Evolutionary conservation across 148 eudicot genomes (phyloP).

Genomic region (Chenopodium suecicum): DNA sequence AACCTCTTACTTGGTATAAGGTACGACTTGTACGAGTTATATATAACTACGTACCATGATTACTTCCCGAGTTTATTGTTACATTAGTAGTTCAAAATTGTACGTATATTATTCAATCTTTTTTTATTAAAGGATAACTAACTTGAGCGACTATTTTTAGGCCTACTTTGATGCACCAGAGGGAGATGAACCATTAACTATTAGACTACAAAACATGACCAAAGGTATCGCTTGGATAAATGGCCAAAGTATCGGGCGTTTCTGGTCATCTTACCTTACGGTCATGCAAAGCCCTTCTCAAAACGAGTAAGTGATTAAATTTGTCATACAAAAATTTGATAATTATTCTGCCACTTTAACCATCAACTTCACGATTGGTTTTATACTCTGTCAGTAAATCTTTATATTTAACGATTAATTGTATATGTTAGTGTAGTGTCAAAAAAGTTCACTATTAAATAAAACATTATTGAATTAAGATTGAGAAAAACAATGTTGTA

Average conservation of each 20-base stretch:
- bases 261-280: slow-evolving; percentile 61
- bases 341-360: too few relatives aligned
- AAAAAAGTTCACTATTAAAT: too few relatives aligned
- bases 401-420: too few relatives aligned
- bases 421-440: too few relatives aligned
- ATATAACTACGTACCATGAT: too few relatives aligned
- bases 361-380: too few relatives aligned
- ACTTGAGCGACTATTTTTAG: slow-evolving; percentile 27
- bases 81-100: too few relatives aligned
- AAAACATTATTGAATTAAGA: not conserved
- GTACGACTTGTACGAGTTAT: slow-evolving; percentile 27
- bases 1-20: slow-evolving; percentile 84
- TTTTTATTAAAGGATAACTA: not conserved
- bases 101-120: too few relatives aligned
- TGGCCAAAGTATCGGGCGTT: slow-evolving; percentile 75
- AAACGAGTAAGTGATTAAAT: slow-evolving; percentile 55
- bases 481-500: slow-evolving; percentile 7
- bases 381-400: too few relatives aligned
- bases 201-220: slow-evolving; percentile 60
- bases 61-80: too few relatives aligned
- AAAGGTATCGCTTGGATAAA: slow-evolving; percentile 82
- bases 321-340: too few relatives aligned
- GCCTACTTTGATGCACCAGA: slow-evolving; percentile 77
- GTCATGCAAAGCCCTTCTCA: slow-evolving; percentile 61
- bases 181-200: slow-evolving; percentile 62